These are phyloP conservation scores for Nakaseomyces nivariensis DNA, from an alignment of 1,139 yeast species.

Conservation along the genomic window DNA sequence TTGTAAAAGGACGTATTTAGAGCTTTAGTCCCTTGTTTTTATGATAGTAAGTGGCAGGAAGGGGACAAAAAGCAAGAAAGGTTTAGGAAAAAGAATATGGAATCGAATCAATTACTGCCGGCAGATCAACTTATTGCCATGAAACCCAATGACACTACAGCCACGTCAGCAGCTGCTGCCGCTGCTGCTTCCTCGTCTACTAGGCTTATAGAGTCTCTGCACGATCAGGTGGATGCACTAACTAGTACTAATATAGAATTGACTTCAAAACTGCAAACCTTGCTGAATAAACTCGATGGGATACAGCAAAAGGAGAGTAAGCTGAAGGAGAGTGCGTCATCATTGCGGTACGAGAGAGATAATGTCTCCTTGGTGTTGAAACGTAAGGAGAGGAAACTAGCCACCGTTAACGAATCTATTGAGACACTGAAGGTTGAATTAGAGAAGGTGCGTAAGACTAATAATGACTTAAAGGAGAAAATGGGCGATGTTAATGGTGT, in stretches of 20 bases:
- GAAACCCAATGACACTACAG: neutral
- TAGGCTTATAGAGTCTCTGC: constrained; percentile 49
- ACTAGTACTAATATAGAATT: constrained; percentile 44
- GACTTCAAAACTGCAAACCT: constrained; percentile 37
- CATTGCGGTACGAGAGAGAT: constrained; percentile 58
- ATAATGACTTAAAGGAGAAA: neutral
- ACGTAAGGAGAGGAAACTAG: constrained; percentile 54
- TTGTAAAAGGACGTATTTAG: too few relatives aligned
- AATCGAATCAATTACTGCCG: neutral
- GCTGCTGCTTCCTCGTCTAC: constrained; percentile 27
- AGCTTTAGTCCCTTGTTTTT: too few relatives aligned
- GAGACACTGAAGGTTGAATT: neutral
- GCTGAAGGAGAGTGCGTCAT: constrained; percentile 42
- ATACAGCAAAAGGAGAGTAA: constrained; percentile 46
- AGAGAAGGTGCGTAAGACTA: neutral
- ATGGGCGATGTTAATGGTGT: neutral
- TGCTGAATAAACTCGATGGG: constrained; percentile 41
- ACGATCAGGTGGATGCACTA: constrained; percentile 43
- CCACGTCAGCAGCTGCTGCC: too few relatives aligned
- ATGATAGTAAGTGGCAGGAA: neutral
- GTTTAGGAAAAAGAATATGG: neutral
- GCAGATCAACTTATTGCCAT: neutral
- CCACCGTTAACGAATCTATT: constrained; percentile 44
- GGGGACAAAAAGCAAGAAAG: neutral
- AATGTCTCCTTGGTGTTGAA: constrained; percentile 52